A percentile compares a stretch with the other conserved stretches of the same genome.
phyloP scores from a whole-genome alignment of 2,329 filamentous ascomycete species.

The Sclerotinia borealis region DNA sequence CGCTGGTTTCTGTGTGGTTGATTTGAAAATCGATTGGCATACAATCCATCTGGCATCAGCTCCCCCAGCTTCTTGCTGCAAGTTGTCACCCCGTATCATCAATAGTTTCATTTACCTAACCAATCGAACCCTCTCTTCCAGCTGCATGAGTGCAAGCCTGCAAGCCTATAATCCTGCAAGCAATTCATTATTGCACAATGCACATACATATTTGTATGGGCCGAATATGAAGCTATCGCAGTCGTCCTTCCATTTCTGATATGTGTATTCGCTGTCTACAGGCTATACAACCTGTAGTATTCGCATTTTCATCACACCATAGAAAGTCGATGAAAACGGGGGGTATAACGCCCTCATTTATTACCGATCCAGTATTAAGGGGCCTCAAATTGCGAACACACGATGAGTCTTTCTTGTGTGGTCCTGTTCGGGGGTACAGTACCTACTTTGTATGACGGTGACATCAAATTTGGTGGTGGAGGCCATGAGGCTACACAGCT shows the following conservation, averaged over 20 bases:
- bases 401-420: constrained; percentile 5
- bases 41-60: not conserved
- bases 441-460: constrained; percentile 4
- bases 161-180: constrained; percentile 8
- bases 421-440: not conserved
- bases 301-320: constrained; percentile 9
- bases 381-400: not conserved
- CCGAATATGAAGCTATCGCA: not conserved
- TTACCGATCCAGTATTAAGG: not conserved
- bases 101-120: constrained; percentile 7
- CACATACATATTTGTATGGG: constrained; percentile 7
- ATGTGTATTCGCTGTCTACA: not conserved
- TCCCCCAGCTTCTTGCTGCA: constrained; percentile 7
- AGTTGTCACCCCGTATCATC: constrained; percentile 8
- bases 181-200: constrained; percentile 6
- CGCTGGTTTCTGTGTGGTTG: constrained; percentile 11
- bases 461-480: not conserved
- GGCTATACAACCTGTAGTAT: not conserved
- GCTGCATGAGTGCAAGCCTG: constrained; percentile 3
- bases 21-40: constrained; percentile 8
- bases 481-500: constrained; percentile 1
- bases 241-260: not conserved
- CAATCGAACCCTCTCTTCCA: not conserved
- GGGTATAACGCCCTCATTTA: not conserved
- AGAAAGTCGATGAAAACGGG: not conserved